Percentiles rank a stretch among this genome's conserved stretches.
These are phyloP conservation scores for Thymus quinquecostatus DNA, from an alignment of 257 asterid species.

Conservation along the genomic window DNA sequence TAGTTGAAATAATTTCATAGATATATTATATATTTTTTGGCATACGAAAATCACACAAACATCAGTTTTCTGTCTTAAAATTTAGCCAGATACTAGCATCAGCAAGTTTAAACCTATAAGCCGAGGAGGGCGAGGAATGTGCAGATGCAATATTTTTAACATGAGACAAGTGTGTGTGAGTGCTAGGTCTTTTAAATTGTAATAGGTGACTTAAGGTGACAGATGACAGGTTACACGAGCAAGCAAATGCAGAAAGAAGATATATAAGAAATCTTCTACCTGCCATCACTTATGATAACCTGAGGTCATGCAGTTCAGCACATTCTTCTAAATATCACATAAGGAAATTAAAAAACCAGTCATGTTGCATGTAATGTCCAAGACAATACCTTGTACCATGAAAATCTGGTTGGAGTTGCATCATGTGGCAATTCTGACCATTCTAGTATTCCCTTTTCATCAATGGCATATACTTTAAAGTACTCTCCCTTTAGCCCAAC, in stretches of 20 bases:
- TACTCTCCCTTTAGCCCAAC: constrained; percentile 84
- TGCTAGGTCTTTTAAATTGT: too few species aligned
- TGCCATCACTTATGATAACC: background rate
- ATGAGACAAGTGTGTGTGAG: too few species aligned
- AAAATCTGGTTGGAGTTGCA: constrained; percentile 58
- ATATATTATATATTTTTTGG: too few species aligned
- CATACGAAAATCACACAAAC: too few species aligned
- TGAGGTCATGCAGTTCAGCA: background rate
- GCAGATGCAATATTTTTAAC: too few species aligned
- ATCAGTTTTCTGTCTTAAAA: too few species aligned
- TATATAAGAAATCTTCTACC: constrained; percentile 10
- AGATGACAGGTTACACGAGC: too few species aligned
- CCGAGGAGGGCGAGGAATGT: too few species aligned
- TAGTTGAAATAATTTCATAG: too few species aligned
- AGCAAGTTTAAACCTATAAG: too few species aligned
- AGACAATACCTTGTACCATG: constrained; percentile 78
- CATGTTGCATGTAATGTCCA: constrained; percentile 19
- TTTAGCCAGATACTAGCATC: too few species aligned
- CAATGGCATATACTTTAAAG: constrained; percentile 46
- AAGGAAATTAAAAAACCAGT: constrained; percentile 24
- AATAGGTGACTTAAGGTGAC: too few species aligned
- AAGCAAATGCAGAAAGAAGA: background rate
- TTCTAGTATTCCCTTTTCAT: constrained; percentile 40
- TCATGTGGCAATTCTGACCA: constrained; percentile 64
- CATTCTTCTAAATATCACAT: background rate